phyloP scores from a whole-genome alignment of 768 basidiomycete species.

The Collybiopsis confluens region DNA sequence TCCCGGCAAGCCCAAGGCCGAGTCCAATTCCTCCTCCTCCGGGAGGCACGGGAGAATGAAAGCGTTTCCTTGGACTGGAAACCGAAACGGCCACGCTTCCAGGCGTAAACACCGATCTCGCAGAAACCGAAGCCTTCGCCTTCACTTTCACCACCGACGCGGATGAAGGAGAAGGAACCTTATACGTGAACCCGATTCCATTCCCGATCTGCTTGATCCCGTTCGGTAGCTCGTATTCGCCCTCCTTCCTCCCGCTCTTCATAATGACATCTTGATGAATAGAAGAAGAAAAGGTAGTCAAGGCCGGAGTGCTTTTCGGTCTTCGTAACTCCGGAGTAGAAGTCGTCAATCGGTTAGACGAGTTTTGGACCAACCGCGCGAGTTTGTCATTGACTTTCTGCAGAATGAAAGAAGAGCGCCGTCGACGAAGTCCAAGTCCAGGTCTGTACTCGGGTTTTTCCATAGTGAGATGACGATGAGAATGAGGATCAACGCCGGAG shows the following conservation, averaged over 20 bases:
- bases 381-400: neutral
- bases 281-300: no score
- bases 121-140: slow-evolving; percentile 27
- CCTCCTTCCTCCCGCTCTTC: neutral
- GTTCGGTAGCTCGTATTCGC: slow-evolving; percentile 31
- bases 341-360: no score
- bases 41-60: neutral
- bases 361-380: no score
- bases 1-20: neutral
- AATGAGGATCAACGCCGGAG: no score
- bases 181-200: slow-evolving; percentile 50
- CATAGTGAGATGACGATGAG: no score
- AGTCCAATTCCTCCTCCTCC: slow-evolving; percentile 2
- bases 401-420: neutral
- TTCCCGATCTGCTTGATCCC: slow-evolving; percentile 45
- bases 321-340: neutral
- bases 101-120: slow-evolving; percentile 15
- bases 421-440: slow-evolving; percentile 3
- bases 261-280: neutral
- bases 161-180: slow-evolving; percentile 21
- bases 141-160: neutral
- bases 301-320: slow-evolving; percentile 4
- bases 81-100: slow-evolving; percentile 1
- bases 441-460: neutral
- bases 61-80: neutral